Base-by-base conservation (phyloP, 2,329 filamentous ascomycete species). In the Microdochium trichocladiopsis region DNA sequence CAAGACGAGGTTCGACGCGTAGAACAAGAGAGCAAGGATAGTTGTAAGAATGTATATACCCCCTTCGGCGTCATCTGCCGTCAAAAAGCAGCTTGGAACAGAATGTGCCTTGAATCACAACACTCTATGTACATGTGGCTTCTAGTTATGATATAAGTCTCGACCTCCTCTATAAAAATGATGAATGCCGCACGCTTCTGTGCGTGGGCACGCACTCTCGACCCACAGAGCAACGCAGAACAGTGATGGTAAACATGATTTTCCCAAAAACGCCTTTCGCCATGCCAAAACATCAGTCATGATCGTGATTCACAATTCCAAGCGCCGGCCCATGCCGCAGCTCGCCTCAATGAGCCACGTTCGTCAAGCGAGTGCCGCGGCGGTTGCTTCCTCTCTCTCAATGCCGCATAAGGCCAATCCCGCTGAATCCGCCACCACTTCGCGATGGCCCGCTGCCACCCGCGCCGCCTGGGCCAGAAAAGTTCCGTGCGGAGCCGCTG, bases 1-100 rank as follows among this genome's bases (percentile, higher is more conserved):
- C 48, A 69, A 67, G 59, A 63, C 66, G 45, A 63, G 68, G 41
- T 69, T 69, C 48, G 67, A 69, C 52, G 55, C 58, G 23, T 67
- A 54, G 64, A 16, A 8, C 16, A 25, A 28, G 12, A 31, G 28
- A 31, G 8, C 8, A 8, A 14, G 14, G 28, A 31, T 31, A 31
- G 8, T 8, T 31, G 8, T 14, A 31, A 31, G 14, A 31, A 31
- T 31, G 8, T 31, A 31, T 31, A 31, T 14, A n/a, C n/a, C n/a
- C n/a, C n/a, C n/a, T 14, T 14, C 28, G 28, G 28, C 28, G 28
- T 31, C n/a, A n/a, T n/a, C n/a, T n/a, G n/a, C n/a, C n/a, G n/a
- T n/a, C n/a, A n/a, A n/a, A n/a, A n/a, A n/a, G n/a, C n/a, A n/a
- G n/a, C n/a, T n/a, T n/a, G n/a, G n/a, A n/a, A n/a, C n/a, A n/a